These are phyloP conservation scores for Septoria petroselini DNA, from an alignment of 2,329 filamentous ascomycete genomes.

Conservation along the genomic window DNA sequence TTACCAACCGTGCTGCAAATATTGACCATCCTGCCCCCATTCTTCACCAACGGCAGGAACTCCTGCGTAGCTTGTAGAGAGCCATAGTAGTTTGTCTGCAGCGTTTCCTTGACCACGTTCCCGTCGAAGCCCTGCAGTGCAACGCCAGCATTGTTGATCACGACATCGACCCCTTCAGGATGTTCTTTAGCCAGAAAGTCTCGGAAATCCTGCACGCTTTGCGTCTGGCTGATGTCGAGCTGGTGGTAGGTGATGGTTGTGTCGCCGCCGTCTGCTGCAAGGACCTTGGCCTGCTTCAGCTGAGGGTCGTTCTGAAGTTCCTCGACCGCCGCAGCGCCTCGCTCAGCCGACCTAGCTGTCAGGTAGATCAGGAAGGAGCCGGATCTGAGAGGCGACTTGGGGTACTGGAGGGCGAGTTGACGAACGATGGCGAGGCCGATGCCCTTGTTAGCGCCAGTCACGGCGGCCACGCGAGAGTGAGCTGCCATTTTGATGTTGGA, in stretches of 20 bases:
- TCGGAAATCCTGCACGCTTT: constrained; percentile 47
- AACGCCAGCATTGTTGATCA: constrained; percentile 54
- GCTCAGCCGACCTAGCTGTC: constrained; percentile 49
- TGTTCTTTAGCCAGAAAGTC: constrained; percentile 45
- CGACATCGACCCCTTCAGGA: constrained; percentile 50
- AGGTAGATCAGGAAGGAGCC: constrained; percentile 54
- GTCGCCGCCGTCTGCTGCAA: constrained; percentile 44
- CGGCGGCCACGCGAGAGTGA: constrained; percentile 47
- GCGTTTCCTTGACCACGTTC: constrained; percentile 49
- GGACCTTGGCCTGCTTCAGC: constrained; percentile 48
- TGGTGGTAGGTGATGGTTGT: constrained; percentile 49
- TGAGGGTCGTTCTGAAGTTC: constrained; percentile 45
- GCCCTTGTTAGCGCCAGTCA: constrained; percentile 56
- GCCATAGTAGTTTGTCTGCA: constrained; percentile 54
- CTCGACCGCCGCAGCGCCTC: constrained; percentile 49
- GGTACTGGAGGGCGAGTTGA: constrained; percentile 54
- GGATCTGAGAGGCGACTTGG: constrained; percentile 48
- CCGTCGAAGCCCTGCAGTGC: constrained; percentile 41
- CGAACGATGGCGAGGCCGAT: constrained; percentile 53
- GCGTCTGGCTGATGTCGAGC: constrained; percentile 49
- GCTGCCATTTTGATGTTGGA: constrained; percentile 27
- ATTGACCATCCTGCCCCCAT: constrained; percentile 50
- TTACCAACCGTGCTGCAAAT: constrained; percentile 48
- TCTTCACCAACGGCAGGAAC: constrained; percentile 48
- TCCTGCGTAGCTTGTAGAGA: constrained; percentile 47